Percentiles rank a stretch among this genome's conserved stretches.
Evolutionary conservation across 2,329 filamentous ascomycete species (phyloP).

Genomic region (Colletotrichum echinochloae): DNA sequence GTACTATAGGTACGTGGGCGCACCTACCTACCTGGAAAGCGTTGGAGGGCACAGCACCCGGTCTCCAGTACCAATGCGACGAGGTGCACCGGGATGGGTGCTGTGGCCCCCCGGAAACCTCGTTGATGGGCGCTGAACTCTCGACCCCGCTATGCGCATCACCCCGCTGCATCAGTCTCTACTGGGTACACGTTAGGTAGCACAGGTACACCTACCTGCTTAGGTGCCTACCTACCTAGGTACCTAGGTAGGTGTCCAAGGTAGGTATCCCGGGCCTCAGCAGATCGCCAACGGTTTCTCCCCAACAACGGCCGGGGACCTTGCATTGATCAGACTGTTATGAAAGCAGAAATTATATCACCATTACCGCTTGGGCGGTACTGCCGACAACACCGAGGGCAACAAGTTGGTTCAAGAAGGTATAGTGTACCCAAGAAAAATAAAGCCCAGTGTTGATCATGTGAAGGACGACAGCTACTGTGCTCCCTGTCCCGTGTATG

Average conservation of each 20-base stretch:
- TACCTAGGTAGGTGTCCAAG: too few relatives aligned
- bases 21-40: too few relatives aligned
- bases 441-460: constrained; percentile 30
- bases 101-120: constrained; percentile 6
- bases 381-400: neutral
- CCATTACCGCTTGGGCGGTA: neutral
- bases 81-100: neutral
- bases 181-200: too few relatives aligned
- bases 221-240: too few relatives aligned
- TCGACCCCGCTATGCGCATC: constrained; percentile 27
- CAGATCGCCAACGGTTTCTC: neutral
- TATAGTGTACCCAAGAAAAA: neutral
- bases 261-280: neutral
- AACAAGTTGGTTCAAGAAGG: neutral
- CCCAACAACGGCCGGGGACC: neutral
- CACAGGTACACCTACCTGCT: too few relatives aligned
- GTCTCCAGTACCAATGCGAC: neutral
- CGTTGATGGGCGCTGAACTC: constrained; percentile 21
- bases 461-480: constrained; percentile 10
- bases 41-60: neutral
- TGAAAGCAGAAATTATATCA: neutral
- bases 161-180: constrained; percentile 11
- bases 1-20: too few relatives aligned
- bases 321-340: neutral
- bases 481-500: constrained; percentile 17